Evolutionary conservation across 2,329 filamentous ascomycete species (phyloP), one percentile per base, ranked within the genome.

Genomic region (Samsoniella hepiali): DNA sequence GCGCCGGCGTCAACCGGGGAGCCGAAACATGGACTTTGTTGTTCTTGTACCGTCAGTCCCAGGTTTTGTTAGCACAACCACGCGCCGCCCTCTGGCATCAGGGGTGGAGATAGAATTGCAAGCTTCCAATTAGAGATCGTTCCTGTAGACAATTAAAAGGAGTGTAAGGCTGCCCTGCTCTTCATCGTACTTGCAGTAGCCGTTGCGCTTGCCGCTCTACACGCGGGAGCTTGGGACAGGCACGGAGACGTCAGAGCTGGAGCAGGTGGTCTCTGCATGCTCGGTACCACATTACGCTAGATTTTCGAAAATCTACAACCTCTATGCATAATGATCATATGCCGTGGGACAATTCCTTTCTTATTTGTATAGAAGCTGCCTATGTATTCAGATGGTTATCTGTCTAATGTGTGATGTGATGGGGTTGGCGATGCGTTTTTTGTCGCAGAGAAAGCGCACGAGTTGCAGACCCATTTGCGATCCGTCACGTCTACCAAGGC

Each of bases 381-480:
- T n/a, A n/a, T 54, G n/a, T 54, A 45, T 32, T 32, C 54, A 57
- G 32, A 45, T 32, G 40, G 15, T 8, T 22, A 45, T 10, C 56
- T n/a, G 45, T 22, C 44, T 45, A 36, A 7, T 45, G 9, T 11
- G n/a, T 36, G 56, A 29, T 45, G 40, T 42, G 17, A n/a, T 42
- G 50, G 32, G 6, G 3, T 32, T 5, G 2, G 6, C 11, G 6
- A 34, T 51, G 11, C 9, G 27, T 6, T 44, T n/a, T 38, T 49
- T 38, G 15, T 34, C n/a, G 45, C 34, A 15, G 62, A n/a, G 10
- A 40, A 65, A 58, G 65, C 71, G 63, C 81, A 83, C 27, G 71
- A 64, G 65, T 81, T 81, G 68, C 81, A 83, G 38, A 73, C 72
- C 81, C 81, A 82, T 34, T 72, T 73, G 49, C 70, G 73, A 50